Base-by-base conservation (phyloP, 345 rosid genomes). In the Raphanus raphanistrum region DNA sequence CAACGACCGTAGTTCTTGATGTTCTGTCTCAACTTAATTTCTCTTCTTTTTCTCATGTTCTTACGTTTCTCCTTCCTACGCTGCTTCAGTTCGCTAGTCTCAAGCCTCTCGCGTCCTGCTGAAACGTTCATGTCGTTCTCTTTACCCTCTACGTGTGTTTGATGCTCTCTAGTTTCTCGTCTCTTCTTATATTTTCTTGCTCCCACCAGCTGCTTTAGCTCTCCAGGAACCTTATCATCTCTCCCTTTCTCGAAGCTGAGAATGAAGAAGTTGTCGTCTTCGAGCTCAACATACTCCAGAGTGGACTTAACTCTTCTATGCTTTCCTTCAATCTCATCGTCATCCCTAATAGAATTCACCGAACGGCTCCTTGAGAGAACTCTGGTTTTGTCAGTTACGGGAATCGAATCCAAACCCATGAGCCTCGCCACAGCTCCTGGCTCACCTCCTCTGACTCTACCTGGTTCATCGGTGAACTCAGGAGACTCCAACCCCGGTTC, bases 381-480 rank as follows among this genome's bases (percentile, higher is more conserved):
- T 73, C 74, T 67, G 65, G 50, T 52, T 61, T 38, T 50, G 3
- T 71, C 71, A 38, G 1, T 4, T 35, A 45, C 12, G 0, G 84
- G 86, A 60, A 86, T 16, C 0, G 88, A 76, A 1, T 87, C 90
- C 84, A 93, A 85, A 9, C 94, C 98, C 98, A 90, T 90, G 67
- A 90, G 86, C 85, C 92, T 86, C 6, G 90, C 98, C 70, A 93
- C 92, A 70, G 90, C 69, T 60, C 92, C 89, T 0, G 92, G 92
- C 74, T 67, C 27, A 36, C 17, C 71, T 61, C 76, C 72, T 67
- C 80, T 12, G 35, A n/a, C 31, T 64, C 36, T 2, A 6, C 16
- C 12, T 52, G 29, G 11, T 66, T 64, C 63, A 4, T 80, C 35
- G 67, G 4, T 3, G 13, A 73, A 59, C 9, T 70, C 76, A 8